Percentiles rank a stretch among this genome's conserved stretches.
Evolutionary conservation across 306 rosid species (phyloP).

Genomic region (Fragaria vesca): DNA sequence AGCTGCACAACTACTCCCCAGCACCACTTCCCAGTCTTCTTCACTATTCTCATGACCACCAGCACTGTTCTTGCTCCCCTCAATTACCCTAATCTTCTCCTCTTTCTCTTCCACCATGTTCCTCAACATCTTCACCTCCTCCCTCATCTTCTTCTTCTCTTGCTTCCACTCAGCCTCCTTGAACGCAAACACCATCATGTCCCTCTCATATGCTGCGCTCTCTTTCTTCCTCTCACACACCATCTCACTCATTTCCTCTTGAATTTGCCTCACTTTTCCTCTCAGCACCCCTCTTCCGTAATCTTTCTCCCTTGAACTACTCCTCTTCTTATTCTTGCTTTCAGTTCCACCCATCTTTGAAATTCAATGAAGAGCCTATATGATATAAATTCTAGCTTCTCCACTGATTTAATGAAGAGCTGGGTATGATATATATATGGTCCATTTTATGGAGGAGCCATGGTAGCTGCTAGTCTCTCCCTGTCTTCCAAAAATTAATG

Average conservation of each 20-base stretch:
- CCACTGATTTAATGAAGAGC: slow-evolving; percentile 11
- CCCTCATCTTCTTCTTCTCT: slow-evolving; percentile 70
- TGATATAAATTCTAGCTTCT: slow-evolving; percentile 13
- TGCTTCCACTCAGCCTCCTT: slow-evolving; percentile 89
- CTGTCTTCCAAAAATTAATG: background rate
- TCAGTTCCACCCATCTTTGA: slow-evolving; percentile 52
- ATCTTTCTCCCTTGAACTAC: slow-evolving; percentile 28
- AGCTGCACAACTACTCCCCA: slow-evolving; percentile 35
- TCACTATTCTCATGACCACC: slow-evolving; percentile 16
- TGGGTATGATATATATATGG: slow-evolving; percentile 2
- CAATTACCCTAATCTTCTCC: slow-evolving; percentile 46
- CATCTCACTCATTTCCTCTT: slow-evolving; percentile 60
- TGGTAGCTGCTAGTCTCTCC: background rate
- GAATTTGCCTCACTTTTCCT: slow-evolving; percentile 52
- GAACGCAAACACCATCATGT: slow-evolving; percentile 64
- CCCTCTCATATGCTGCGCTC: slow-evolving; percentile 55
- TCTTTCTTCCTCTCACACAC: slow-evolving; percentile 61
- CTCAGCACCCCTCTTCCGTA: slow-evolving; percentile 36
- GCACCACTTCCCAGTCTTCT: slow-evolving; percentile 43
- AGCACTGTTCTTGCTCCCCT: slow-evolving; percentile 15
- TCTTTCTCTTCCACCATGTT: slow-evolving; percentile 62
- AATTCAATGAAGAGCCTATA: background rate
- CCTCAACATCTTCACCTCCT: slow-evolving; percentile 67
- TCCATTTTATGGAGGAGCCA: background rate
- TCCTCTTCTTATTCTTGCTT: slow-evolving; percentile 41